Evolutionary conservation across 192 early-diverging fungal genomes (phyloP), one percentile per base, ranked within the genome.

Genomic region (Podila minutissima): DNA sequence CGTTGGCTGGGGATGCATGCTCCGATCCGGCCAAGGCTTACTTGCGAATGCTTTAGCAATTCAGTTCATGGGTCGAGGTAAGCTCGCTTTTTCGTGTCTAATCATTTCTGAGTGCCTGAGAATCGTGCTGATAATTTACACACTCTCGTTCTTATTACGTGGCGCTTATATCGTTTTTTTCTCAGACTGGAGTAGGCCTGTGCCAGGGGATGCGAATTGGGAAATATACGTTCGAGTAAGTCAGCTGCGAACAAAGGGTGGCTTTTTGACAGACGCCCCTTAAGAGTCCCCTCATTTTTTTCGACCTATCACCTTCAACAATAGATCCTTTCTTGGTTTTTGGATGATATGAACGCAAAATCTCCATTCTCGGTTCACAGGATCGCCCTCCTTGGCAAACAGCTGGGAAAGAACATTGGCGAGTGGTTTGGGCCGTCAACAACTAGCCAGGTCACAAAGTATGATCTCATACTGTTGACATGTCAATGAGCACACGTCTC

Each of bases 371-470:
- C 97, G n/a, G 94, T 99, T 20, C 98, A 99, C 60, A 86, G 91
- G 33, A 95, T 99, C 72, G 95, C 96, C 8, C 82, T 93, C 24
- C 82, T 93, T 8, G 98, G 97, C 15, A 88, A 88, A 62, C 92
- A 94, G 77, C 88, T 91, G 57, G 96, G 92, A 41, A 97, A 97
- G 73, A 89, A 93, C 37, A 94, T 99, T 75, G 98, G 98, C 29
- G 91, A 97, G 83, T 99, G 98, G 97, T 99, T 98, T 89, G 98
- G 97, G 0, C 98, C 98, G 2, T 90, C 89, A 32, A 97, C 93
- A 17, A 94, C 94, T 13, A 92, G 93, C 22, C 93, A 95, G 69
- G 93, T 93, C 32, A 88, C 93, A 4, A 90, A 90, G 94, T 94
- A 88, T 64, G 86, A 69, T 29, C 73, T 68, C 71, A 20, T 31